These are phyloP conservation scores for Trichoderma sp. DNA, from an alignment of 2,329 filamentous ascomycete genomes.

Conservation along the genomic window DNA sequence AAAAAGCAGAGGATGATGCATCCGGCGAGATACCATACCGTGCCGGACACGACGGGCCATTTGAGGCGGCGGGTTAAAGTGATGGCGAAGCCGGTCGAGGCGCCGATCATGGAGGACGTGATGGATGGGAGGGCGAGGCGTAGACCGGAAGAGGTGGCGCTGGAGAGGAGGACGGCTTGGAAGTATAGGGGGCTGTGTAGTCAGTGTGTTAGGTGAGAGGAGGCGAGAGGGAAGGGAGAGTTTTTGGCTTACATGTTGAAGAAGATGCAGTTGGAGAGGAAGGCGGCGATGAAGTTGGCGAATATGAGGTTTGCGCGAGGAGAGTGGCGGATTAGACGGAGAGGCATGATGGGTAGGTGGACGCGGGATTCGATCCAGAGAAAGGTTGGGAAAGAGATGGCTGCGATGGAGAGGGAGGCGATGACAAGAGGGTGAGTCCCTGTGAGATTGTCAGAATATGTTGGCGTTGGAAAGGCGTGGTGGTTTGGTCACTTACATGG, in stretches of 20 bases:
- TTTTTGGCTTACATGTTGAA: constrained; percentile 52
- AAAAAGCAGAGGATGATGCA: constrained; percentile 49
- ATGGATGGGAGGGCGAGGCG: constrained; percentile 64
- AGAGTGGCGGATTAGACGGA: constrained; percentile 47
- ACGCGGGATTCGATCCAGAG: constrained; percentile 51
- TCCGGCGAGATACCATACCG: constrained; percentile 48
- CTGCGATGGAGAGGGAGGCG: constrained; percentile 47
- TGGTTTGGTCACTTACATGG: constrained; percentile 43
- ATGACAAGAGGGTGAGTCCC: constrained; percentile 60
- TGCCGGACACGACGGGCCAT: constrained; percentile 54
- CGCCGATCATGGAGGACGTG: constrained; percentile 52
- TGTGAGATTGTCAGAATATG: constrained; percentile 22
- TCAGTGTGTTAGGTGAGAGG: neutral
- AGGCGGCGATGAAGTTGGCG: constrained; percentile 50
- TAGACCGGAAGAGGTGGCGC: constrained; percentile 69
- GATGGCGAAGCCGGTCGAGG: constrained; percentile 60
- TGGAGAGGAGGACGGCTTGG: constrained; percentile 68
- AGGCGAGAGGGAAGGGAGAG: neutral
- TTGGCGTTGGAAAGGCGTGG: neutral
- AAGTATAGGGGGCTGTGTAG: constrained; percentile 67
- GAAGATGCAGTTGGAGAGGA: constrained; percentile 54
- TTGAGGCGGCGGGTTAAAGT: constrained; percentile 58
- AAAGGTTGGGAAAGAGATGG: constrained; percentile 48
- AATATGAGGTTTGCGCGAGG: constrained; percentile 59
- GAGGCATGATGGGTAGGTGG: constrained; percentile 57